A percentile compares a stretch with the other conserved stretches of the same genome.
Conservation (phyloP, 495 filamentous ascomycete genomes). For the Aspergillus cavernicola region DNA sequence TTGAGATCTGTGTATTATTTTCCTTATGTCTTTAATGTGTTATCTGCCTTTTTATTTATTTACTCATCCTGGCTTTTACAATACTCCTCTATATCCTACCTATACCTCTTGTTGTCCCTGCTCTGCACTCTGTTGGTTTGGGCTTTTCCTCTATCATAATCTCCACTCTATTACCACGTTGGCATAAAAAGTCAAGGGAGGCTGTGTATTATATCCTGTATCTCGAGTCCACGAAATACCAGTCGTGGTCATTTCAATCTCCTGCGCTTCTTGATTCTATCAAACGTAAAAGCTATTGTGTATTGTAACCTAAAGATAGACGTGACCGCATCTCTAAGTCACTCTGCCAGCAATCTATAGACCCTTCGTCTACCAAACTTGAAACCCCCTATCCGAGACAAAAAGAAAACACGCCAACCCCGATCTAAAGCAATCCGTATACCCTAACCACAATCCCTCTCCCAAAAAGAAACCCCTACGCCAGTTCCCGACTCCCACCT, state of each 20-base stretch:
- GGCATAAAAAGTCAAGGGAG: constrained; percentile 23
- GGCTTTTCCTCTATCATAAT: constrained; percentile 15
- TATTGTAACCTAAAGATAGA: too few species aligned
- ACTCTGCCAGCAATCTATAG: too few species aligned
- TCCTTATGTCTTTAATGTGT: constrained; percentile 34
- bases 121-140: constrained; percentile 4
- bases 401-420: too few species aligned
- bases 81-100: constrained; percentile 7
- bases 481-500: not conserved
- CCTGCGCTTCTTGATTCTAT: not conserved
- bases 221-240: not conserved
- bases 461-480: too few species aligned
- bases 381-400: too few species aligned
- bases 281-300: too few species aligned
- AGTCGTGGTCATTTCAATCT: constrained; percentile 12
- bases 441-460: too few species aligned
- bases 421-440: too few species aligned
- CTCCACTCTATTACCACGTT: constrained; percentile 23
- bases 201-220: constrained; percentile 30
- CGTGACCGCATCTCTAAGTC: too few species aligned
- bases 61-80: constrained; percentile 1
- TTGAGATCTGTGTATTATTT: constrained; percentile 23
- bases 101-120: constrained; percentile 10
- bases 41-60: constrained; percentile 45
- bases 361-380: too few species aligned